Base-by-base conservation (phyloP, 495 filamentous ascomycete species). In the Hyaloscypha hepaticicola region DNA sequence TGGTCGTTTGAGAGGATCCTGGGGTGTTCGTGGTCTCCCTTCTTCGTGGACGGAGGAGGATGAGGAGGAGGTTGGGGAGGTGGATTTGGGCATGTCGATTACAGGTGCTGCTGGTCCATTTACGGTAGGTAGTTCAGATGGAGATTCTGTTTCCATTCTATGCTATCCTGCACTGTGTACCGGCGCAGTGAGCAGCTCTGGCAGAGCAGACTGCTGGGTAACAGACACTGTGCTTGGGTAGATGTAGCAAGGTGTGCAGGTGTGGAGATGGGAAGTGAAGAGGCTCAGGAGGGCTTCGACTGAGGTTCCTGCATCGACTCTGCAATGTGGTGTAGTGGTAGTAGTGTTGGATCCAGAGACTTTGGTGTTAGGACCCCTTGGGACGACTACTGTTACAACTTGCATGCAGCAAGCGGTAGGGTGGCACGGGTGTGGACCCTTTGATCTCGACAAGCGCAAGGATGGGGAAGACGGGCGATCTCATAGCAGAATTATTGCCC, bases 11-110 rank as follows among this genome's bases (percentile, higher is more conserved):
- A 66, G 55, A 26, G 25, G 26, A 16, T 45, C 38, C 21, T 16
- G 14, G 12, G 59, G 62, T 34, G 38, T 29, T 29, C 24, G 26
- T 34, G 34, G 50, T 6, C 12, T 24, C 56, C 12, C 25, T 57
- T 65, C 56, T 56, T 53, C 52, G 57, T 66, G 53, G 24, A 65
- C 25, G 14, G 66, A 72, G 31, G 66, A 69, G 34, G 69, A 58
- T 12, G 61, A 62, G 56, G 69, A 72, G 1, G 63, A 56, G 29
- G 34, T 38, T 34, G 59, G 16, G 16, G 59, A 33, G 22, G 58
- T 19, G 41, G 53, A 26, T 29, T 16, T 55, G 12, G 61, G 34
- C 11, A 53, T 53, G 50, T 53, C 22, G 21, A 11, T 9, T 53
- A 3, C n/a, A 16, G 28, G 14, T 41, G 63, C 29, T 52, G 48